A percentile compares a stretch with the other conserved stretches of the same genome.
Evolutionary conservation across 2,329 filamentous ascomycete species (phyloP).

Genomic region (Sporothrix curviconia): DNA sequence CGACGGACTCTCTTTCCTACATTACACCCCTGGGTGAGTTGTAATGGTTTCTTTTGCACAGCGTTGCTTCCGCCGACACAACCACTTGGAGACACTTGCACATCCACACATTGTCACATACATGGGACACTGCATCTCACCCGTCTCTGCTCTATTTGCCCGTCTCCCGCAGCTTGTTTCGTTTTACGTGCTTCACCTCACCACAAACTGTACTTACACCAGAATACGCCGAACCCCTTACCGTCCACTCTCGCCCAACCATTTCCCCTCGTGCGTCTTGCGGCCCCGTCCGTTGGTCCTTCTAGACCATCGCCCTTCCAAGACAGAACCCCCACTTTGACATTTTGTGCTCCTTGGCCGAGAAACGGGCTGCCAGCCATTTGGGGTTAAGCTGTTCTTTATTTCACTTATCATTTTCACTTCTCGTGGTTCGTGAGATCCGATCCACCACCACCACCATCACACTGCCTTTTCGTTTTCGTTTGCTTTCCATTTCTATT

Average conservation of each 20-base stretch:
- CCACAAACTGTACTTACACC: neutral
- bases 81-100: neutral
- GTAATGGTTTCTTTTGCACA: neutral
- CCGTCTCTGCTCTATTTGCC: too few relatives aligned
- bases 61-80: neutral
- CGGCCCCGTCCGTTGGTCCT: conserved; percentile 33
- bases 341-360: neutral
- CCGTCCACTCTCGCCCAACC: conserved; percentile 17
- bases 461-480: too few relatives aligned
- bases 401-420: neutral
- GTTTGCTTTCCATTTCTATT: neutral
- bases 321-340: neutral
- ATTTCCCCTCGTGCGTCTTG: conserved; percentile 32
- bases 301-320: neutral
- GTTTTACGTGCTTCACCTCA: neutral
- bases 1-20: conserved; percentile 41
- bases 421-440: conserved; percentile 7
- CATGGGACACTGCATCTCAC: neutral
- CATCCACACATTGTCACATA: neutral
- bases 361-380: neutral
- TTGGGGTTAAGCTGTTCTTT: neutral
- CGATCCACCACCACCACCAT: conserved; percentile 5
- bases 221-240: neutral
- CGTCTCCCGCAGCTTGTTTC: too few relatives aligned
- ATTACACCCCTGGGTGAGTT: conserved; percentile 51